Evolutionary conservation across 345 rosid species (phyloP).

Genomic region (Gossypium australe): DNA sequence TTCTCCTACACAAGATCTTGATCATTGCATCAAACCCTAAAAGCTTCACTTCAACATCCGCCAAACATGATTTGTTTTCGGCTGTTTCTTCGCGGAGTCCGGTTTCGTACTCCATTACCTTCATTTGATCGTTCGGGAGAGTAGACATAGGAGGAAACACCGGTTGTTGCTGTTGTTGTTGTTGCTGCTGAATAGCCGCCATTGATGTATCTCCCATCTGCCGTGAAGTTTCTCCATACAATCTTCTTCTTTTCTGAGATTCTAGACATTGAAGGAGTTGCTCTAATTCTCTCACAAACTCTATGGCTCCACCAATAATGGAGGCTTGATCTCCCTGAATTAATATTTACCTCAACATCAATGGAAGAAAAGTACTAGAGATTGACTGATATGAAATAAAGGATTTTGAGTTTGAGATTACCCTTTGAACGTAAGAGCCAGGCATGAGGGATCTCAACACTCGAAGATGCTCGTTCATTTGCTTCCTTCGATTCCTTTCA

Average conservation of each 20-base stretch:
- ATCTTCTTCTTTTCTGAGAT: slow-evolving; percentile 76
- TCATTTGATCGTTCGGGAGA: slow-evolving; percentile 33
- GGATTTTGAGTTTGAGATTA: slow-evolving; percentile 13
- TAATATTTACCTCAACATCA: neutral
- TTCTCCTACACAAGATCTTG: slow-evolving; percentile 86
- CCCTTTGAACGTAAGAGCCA: slow-evolving; percentile 91
- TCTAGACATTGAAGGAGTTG: slow-evolving; percentile 87
- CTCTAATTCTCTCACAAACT: slow-evolving; percentile 89
- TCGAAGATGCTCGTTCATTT: slow-evolving; percentile 94
- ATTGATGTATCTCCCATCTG: slow-evolving; percentile 33
- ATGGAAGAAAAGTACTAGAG: too few species aligned
- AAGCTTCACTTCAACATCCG: slow-evolving; percentile 88
- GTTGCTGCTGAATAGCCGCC: slow-evolving; percentile 28
- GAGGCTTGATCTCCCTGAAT: slow-evolving; percentile 94
- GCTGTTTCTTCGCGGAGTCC: slow-evolving; percentile 71
- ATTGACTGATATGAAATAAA: too few species aligned
- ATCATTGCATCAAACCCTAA: slow-evolving; percentile 91
- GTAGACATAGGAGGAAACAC: slow-evolving; percentile 27
- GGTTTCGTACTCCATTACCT: slow-evolving; percentile 35
- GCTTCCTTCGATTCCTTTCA: slow-evolving; percentile 84
- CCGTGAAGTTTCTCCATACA: slow-evolving; percentile 42
- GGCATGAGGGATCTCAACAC: slow-evolving; percentile 96
- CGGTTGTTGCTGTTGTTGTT: slow-evolving; percentile 22
- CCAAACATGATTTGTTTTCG: slow-evolving; percentile 74
- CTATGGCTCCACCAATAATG: slow-evolving; percentile 95